These are phyloP conservation scores for Beta vulgaris DNA, from an alignment of 148 eudicot genomes.

Conservation along the genomic window DNA sequence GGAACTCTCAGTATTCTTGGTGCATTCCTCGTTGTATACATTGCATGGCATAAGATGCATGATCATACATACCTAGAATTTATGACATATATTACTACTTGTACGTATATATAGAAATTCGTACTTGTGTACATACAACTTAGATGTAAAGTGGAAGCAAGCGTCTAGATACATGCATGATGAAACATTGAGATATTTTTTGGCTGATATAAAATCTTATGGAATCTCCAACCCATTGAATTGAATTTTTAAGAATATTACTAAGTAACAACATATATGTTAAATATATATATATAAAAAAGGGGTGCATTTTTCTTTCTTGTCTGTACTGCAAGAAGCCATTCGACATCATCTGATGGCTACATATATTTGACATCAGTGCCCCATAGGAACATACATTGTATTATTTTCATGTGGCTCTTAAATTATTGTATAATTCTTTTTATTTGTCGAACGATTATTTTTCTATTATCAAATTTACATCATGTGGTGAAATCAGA, in stretches of 20 bases:
- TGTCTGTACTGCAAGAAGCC: slow-evolving; percentile 22
- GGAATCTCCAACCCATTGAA: slow-evolving; percentile 4
- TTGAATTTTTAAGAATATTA: neutral
- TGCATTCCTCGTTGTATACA: slow-evolving; percentile 7
- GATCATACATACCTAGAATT: neutral
- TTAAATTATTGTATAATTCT: neutral
- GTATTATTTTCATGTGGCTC: neutral
- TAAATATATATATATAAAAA: neutral
- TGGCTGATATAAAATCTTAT: neutral
- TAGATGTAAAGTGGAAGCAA: slow-evolving; percentile 12
- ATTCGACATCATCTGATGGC: slow-evolving; percentile 32
- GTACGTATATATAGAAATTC: neutral
- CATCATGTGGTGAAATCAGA: slow-evolving; percentile 25
- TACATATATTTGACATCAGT: slow-evolving; percentile 18
- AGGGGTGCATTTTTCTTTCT: neutral
- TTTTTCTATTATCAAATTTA: slow-evolving; percentile 7
- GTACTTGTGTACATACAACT: slow-evolving; percentile 5
- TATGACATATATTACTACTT: neutral
- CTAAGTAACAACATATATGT: neutral
- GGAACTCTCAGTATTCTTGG: slow-evolving; percentile 1
- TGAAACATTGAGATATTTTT: slow-evolving; percentile 10
- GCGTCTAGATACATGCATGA: slow-evolving; percentile 29
- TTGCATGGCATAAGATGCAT: slow-evolving; percentile 5
- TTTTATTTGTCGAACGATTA: neutral
- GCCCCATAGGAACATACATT: slow-evolving; percentile 18